Evolutionary conservation across 345 rosid species (phyloP), one percentile per base, ranked within the genome.

Genomic region (Acer yangbiense): DNA sequence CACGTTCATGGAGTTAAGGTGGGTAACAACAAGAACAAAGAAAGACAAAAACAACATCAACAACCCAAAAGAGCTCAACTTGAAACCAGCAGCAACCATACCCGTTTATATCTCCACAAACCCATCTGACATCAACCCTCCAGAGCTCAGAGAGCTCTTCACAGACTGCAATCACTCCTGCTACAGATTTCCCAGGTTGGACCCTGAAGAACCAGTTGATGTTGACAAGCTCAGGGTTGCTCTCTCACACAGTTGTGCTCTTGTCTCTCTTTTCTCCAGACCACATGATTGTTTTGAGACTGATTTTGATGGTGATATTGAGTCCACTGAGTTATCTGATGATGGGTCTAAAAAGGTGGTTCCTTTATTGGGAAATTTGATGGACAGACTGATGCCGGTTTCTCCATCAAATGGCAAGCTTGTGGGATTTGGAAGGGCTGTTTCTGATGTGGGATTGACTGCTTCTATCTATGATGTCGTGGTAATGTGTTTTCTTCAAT

Each of bases 351-450:
- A 39, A 72, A 58, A 25, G 48, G 5, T 48, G 73, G 73, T 25
- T 39, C 69, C 70, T 68, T 83, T 27, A 68, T 85, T 8, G 75
- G 87, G 61, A 84, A 81, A 76, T 61, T 68, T 91, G 69, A 71
- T 91, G 78, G 86, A 74, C 68, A 83, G 78, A 72, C 69, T 83
- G 68, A 16, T 79, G 78, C 91, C 90, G 13, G 86, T 86, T 48
- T 86, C 76, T 44, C 97, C 98, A 72, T 79, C 82, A 41, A 80
- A 82, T 64, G 90, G 90, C 21, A 50, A 78, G 80, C 84, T 93
- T 60, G 94, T 95, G 69, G 99, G 96, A 29, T 91, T 95, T 48
- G 97, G 97, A 46, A 90, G 97, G 50, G 98, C 93, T 4, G 91
- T 93, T 80, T 92, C 98, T 76, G 98, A 95, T 80, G 10, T 73